Percentiles rank a stretch among this genome's conserved stretches.
Conservation (phyloP, 2,329 filamentous ascomycete genomes). For the Aspergillus transmontanensis region DNA sequence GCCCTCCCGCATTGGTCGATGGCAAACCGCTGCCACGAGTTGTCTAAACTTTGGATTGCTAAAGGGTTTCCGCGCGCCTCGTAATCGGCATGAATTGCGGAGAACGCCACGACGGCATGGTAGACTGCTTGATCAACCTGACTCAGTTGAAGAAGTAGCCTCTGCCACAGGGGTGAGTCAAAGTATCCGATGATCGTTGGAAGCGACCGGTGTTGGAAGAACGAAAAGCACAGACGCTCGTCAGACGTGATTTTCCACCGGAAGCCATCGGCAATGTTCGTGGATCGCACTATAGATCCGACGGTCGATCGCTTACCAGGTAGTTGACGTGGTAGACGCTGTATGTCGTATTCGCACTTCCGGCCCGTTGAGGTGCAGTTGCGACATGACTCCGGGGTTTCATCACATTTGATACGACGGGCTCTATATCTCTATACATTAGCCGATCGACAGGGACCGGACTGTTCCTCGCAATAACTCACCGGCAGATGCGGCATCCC, state of each 20-base stretch:
- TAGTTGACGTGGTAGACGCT: not conserved
- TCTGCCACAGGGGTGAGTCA: conserved; percentile 18
- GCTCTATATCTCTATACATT: too few species aligned
- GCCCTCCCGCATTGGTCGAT: conserved; percentile 26
- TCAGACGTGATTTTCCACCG: conserved; percentile 9
- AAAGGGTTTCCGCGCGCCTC: conserved; percentile 14
- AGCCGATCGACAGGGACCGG: too few species aligned
- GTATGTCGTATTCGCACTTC: conserved; percentile 18
- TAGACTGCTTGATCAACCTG: conserved; percentile 22
- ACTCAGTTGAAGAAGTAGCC: conserved; percentile 26
- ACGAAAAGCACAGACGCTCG: conserved; percentile 24
- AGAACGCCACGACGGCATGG: conserved; percentile 28
- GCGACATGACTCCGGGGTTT: conserved; percentile 16
- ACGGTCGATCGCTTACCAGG: too few species aligned
- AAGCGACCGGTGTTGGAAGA: conserved; percentile 19
- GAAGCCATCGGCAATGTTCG: not conserved
- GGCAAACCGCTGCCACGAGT: conserved; percentile 24
- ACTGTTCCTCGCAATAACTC: not conserved
- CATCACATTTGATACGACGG: conserved; percentile 22
- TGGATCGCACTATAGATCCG: not conserved
- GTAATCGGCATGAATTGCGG: conserved; percentile 22
- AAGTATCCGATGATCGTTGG: conserved; percentile 18
- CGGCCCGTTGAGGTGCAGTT: conserved; percentile 22
- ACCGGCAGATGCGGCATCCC: conserved; percentile 8
- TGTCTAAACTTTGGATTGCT: not conserved